Evolutionary conservation across 1,139 yeast species (phyloP).

Genomic region (Lodderomyces theae): DNA sequence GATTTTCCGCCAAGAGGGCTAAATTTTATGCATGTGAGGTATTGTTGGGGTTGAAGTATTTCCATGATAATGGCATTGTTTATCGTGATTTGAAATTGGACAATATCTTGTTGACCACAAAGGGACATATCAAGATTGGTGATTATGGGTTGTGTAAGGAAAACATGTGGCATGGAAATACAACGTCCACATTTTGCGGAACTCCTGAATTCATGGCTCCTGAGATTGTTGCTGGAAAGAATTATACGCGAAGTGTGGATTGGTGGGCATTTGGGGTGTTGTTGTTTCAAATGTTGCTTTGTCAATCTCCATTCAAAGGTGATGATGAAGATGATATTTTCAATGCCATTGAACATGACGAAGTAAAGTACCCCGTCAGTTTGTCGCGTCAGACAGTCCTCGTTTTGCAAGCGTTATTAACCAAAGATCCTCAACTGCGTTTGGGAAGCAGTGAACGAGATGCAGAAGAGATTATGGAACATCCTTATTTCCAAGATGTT

Average conservation of each 20-base stretch:
- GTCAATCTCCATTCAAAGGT: slow-evolving; percentile 97
- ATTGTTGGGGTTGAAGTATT: slow-evolving; percentile 80
- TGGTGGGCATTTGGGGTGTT: slow-evolving; percentile 99
- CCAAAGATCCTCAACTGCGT: slow-evolving; percentile 82
- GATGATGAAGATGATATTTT: slow-evolving; percentile 98
- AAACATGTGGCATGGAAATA: slow-evolving; percentile 87
- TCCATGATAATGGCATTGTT: slow-evolving; percentile 94
- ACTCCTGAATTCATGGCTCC: slow-evolving; percentile 99
- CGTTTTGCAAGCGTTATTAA: slow-evolving; percentile 82
- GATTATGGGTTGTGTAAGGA: slow-evolving; percentile 98
- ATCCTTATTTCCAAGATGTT: slow-evolving; percentile 87
- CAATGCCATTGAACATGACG: slow-evolving; percentile 96
- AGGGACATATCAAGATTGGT: slow-evolving; percentile 95
- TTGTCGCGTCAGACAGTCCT: slow-evolving; percentile 98
- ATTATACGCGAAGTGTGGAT: slow-evolving; percentile 90
- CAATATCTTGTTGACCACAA: slow-evolving; percentile 80
- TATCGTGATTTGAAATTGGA: slow-evolving; percentile 96
- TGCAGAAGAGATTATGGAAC: slow-evolving; percentile 92
- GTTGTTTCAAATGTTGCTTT: slow-evolving; percentile 90
- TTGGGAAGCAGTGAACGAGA: slow-evolving; percentile 85
- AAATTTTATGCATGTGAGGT: slow-evolving; percentile 98
- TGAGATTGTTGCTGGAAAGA: slow-evolving; percentile 88
- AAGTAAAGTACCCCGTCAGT: slow-evolving; percentile 94
- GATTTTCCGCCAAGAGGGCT: slow-evolving; percentile 87
- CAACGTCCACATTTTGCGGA: slow-evolving; percentile 96